Evolutionary conservation across 2,329 filamentous ascomycete species (phyloP), one percentile per base, ranked within the genome.

Genomic region (Pseudogymnoascus sp.): DNA sequence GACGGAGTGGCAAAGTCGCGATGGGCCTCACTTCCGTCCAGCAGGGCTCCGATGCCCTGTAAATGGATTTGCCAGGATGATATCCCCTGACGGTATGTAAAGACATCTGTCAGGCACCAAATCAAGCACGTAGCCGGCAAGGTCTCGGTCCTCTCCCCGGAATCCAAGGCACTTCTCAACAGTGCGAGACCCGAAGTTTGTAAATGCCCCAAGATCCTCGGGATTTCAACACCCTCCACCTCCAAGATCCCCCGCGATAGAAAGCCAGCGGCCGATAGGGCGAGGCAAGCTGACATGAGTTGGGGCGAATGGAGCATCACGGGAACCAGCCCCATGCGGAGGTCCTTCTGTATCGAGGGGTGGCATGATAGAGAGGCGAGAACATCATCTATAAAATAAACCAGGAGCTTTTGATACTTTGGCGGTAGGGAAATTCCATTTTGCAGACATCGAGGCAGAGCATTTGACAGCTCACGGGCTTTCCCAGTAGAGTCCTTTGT

Each of bases 291-390:
- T 11, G 68, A 69, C 59, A 69, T 61, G 1, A 69, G 65, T 25
- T 69, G 68, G 21, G 68, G 68, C 5, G 67, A 69, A 14, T 69
- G 63, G 18, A 69, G 63, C 1, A 63, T 65, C 1, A 64, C 65
- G 1, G 68, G 68, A 4, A 69, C 40, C 4, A 69, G 59, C 0
- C 67, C 68, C 21, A 64, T 63, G 37, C 67, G 63, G 42, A 69
- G 66, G 60, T 69, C 67, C n/a, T 64, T 40, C 60, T 69, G 67
- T 7, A 69, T 66, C 2, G 67, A 69, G 2, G 68, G 67, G 31
- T 69, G 68, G 38, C 66, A 67, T 25, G 68, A 69, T 7, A 69
- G 64, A n/a, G 68, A 69, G 18, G 68, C 66, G 12, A 69, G 66
- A 23, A 69, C 64, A 34, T 67, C 67, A 23, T 64, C 46, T 16